Evolutionary conservation across 2,329 filamentous ascomycete genomes (phyloP).

Genomic region (Aspergillus ustus): DNA sequence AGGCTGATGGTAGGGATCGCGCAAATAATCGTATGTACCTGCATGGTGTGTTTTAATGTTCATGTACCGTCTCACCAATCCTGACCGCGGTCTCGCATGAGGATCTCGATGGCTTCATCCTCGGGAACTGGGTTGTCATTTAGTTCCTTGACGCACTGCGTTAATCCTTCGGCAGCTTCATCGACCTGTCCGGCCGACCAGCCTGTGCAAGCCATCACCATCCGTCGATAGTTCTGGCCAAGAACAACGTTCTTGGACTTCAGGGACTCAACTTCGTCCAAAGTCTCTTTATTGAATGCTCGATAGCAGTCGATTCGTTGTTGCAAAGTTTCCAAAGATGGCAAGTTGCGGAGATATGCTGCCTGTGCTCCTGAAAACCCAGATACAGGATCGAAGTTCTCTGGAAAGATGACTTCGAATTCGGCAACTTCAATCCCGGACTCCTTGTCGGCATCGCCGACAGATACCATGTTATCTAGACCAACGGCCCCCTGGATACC

Average conservation of each 20-base stretch:
- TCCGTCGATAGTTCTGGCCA: slow-evolving; percentile 83
- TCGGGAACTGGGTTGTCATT: slow-evolving; percentile 66
- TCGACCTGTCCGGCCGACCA: slow-evolving; percentile 81
- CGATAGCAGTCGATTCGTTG: slow-evolving; percentile 73
- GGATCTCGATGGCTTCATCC: slow-evolving; percentile 50
- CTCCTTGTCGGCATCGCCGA: slow-evolving; percentile 55
- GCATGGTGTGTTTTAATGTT: slow-evolving; percentile 8
- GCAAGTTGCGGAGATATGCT: slow-evolving; percentile 57
- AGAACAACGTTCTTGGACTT: slow-evolving; percentile 81
- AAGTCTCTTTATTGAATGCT: slow-evolving; percentile 68
- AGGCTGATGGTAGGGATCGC: neutral
- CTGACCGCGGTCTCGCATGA: slow-evolving; percentile 51
- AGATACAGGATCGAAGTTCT: slow-evolving; percentile 46
- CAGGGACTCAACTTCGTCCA: slow-evolving; percentile 70
- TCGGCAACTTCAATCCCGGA: slow-evolving; percentile 41
- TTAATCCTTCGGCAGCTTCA: slow-evolving; percentile 74
- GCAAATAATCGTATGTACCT: slow-evolving; percentile 8
- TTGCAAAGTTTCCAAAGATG: slow-evolving; percentile 64
- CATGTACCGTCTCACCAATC: slow-evolving; percentile 40
- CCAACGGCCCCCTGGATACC: slow-evolving; percentile 53
- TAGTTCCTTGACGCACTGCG: slow-evolving; percentile 77
- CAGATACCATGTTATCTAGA: slow-evolving; percentile 49
- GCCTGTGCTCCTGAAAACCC: slow-evolving; percentile 47
- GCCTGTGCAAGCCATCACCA: slow-evolving; percentile 84
- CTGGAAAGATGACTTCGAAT: slow-evolving; percentile 44